Percentiles rank a stretch among this genome's conserved stretches.
Conservation (phyloP, 257 asterid species). For the Penstemon eatonii region DNA sequence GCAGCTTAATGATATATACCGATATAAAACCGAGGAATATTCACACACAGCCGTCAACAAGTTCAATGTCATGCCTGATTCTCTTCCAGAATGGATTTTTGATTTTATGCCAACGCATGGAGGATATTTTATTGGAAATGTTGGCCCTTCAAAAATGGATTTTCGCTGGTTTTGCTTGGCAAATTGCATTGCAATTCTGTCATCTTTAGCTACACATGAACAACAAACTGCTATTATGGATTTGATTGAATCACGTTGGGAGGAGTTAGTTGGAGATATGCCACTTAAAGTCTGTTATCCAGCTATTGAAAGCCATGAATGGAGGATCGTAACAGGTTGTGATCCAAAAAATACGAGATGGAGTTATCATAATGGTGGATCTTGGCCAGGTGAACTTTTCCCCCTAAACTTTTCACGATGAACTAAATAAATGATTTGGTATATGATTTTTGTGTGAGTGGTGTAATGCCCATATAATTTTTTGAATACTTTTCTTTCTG, state of each 20-base stretch:
- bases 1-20: slow-evolving; percentile 64
- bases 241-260: slow-evolving; percentile 70
- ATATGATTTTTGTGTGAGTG: too few relatives aligned
- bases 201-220: slow-evolving; percentile 61
- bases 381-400: slow-evolving; percentile 61
- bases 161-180: slow-evolving; percentile 78
- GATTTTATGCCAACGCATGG: slow-evolving; percentile 70
- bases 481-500: too few relatives aligned
- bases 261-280: slow-evolving; percentile 71
- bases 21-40: slow-evolving; percentile 71
- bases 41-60: slow-evolving; percentile 80
- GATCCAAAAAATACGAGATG: slow-evolving; percentile 76
- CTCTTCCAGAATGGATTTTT: slow-evolving; percentile 73
- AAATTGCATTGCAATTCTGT: slow-evolving; percentile 64
- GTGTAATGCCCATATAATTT: too few relatives aligned
- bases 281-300: slow-evolving; percentile 80
- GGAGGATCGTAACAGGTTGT: slow-evolving; percentile 63
- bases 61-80: slow-evolving; percentile 71
- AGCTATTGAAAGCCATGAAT: slow-evolving; percentile 66
- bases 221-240: slow-evolving; percentile 68
- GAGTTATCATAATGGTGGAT: slow-evolving; percentile 76
- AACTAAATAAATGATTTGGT: too few relatives aligned
- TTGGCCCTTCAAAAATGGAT: slow-evolving; percentile 70
- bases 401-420: neutral
- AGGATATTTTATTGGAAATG: slow-evolving; percentile 70